Base-by-base conservation (phyloP, 176 grass and related monocot genomes). In the Cenchrus fungigraminus region DNA sequence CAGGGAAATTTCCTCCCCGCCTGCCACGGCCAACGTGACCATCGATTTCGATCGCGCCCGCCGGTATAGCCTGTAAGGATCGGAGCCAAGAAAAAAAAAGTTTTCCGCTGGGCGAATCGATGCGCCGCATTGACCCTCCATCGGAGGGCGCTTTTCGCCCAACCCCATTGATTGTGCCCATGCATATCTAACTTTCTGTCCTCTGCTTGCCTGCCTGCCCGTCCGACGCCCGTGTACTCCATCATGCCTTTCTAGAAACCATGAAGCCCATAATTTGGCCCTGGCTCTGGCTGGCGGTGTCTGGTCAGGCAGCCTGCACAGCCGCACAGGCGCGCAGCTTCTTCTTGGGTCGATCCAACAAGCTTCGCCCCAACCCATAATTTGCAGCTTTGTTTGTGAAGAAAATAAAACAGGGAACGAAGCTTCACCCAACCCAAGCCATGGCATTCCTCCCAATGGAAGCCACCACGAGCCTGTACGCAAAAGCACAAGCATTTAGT, bases 201-300 rank as follows among this genome's bases (percentile, higher is more conserved):
- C 40, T 55, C 51, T 78, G 50, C 74, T 17, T 29, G 61, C 7
- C 79, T 65, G 60, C 61, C 59, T n/a, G 59, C 9, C 4, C 8
- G 31, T 32, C 31, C 31, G 31, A 32, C 4, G 37, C 37, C 3
- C 6, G 1, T 45, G 67, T n/a, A 45, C 17, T 6, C 85, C 89
- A 91, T 87, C 89, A 84, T 87, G 85, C 50, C 54, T 87, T 91
- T 91, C 89, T 87, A 91, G 85, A 84, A 91, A 91, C 85, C 69
- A 64, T 57, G 72, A 75, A 75, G 52, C 68, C 45, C 45, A 87
- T 87, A 20, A 87, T 84, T 79, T 28, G 71, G 0, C 64, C 47
- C 22, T 8, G 16, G 42, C 53, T 63, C 22, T 8, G 16, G 42
- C 53, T 63, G 67, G 65, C 53, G 64, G 17, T 49, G 19, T 49